Base-by-base conservation (phyloP, 23 red algal genomes). In the Gracilaria domingensis region DNA sequence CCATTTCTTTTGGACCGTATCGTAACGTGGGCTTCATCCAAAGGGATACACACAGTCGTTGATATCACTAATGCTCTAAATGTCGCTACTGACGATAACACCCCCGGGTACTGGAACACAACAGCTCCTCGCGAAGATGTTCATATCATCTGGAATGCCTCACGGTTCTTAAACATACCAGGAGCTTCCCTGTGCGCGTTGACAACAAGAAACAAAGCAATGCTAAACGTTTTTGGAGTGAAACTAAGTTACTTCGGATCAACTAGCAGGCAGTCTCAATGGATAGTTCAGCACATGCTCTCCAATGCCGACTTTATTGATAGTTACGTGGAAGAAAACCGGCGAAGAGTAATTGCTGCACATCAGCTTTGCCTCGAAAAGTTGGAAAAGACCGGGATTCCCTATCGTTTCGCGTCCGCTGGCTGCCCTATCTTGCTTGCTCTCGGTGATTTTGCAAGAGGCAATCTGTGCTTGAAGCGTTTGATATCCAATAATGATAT, bases 121-220 rank as follows among this genome's bases (percentile, higher is more conserved):
- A 70, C 56, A 28, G 37, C 38, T 24, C 38, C 93, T 11, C 75
- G 83, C 13, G 88, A 95, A 8, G 83, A 95, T 79, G 88, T 98
- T 33, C 96, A 98, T 80, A 79, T 98, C 23, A 84, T 95, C 13
- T 98, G 93, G 93, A 76, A 84, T 29, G 85, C 93, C 70, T 89
- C 88, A 48, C 94, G 95, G 72, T 77, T 77, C 25, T 77, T 77
- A 40, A 30, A 30, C n/a, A 77, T 77, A 51, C 72, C 72, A 48
- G 72, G 72, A n/a, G 45, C 45, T 28, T 77, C 39, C 13, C 39
- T 77, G 38, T 49, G 72, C 12, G 30, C 79, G 23, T 35, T 83
- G 34, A 64, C n/a, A 36, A 47, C 60, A 39, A 12, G 39, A 35
- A 66, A 83, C 79, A 61, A 83, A 28, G 79, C n/a, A 4, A 30